Conservation (phyloP, 129 eudicot species). For the Pittosporum tobira region DNA sequence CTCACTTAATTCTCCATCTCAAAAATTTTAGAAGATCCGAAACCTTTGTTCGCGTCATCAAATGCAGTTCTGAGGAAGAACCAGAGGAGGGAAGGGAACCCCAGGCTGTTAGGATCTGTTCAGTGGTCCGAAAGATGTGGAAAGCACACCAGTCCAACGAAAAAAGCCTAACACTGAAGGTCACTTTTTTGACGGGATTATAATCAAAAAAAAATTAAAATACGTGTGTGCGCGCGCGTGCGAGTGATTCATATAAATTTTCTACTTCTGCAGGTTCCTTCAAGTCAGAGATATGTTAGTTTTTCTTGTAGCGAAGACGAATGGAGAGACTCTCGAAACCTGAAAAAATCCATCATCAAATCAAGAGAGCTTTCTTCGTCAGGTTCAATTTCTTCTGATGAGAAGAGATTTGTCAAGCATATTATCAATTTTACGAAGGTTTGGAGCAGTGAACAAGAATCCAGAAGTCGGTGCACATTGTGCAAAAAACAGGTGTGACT, state of each 20-base stretch:
- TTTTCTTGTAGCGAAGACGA: slow-evolving; percentile 59
- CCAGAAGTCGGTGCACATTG: slow-evolving; percentile 51
- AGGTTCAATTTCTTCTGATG: slow-evolving; percentile 47
- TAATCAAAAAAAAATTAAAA: too few relatives aligned
- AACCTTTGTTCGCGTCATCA: slow-evolving; percentile 70
- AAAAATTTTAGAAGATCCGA: slow-evolving; percentile 57
- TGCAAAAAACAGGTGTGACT: slow-evolving; percentile 72
- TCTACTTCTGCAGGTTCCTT: slow-evolving; percentile 53
- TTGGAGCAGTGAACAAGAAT: slow-evolving; percentile 84
- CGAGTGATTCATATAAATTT: slow-evolving; percentile 1
- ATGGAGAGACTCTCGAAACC: slow-evolving; percentile 35
- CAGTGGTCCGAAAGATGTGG: slow-evolving; percentile 77
- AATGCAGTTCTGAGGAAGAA: slow-evolving; percentile 67
- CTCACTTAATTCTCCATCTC: slow-evolving; percentile 83
- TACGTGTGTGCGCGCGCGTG: neutral
- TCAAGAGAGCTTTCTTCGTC: slow-evolving; percentile 51
- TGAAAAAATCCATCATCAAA: slow-evolving; percentile 37
- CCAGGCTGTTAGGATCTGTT: slow-evolving; percentile 79
- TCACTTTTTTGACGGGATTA: slow-evolving; percentile 8
- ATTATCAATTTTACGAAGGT: slow-evolving; percentile 53
- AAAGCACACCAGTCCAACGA: slow-evolving; percentile 50
- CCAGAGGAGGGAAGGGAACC: slow-evolving; percentile 43
- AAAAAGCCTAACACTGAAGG: slow-evolving; percentile 52
- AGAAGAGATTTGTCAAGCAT: slow-evolving; percentile 54
- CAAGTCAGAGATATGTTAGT: slow-evolving; percentile 60